A percentile compares a stretch with the other conserved stretches of the same genome.
These are phyloP conservation scores for Pyracantha coccinea DNA, from an alignment of 331 rosid genomes.

Conservation along the genomic window DNA sequence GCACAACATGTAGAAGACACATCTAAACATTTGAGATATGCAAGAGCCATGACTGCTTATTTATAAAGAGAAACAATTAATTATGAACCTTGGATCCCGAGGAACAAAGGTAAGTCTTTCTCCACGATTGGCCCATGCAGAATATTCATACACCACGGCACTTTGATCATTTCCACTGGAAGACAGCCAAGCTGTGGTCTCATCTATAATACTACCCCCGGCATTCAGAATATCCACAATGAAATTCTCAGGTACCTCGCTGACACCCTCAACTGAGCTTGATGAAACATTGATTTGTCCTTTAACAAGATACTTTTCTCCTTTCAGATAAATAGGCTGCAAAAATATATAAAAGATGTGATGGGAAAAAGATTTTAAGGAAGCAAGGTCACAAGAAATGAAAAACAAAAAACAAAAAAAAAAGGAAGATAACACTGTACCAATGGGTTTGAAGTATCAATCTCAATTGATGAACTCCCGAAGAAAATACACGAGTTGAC, in stretches of 20 bases:
- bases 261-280: slow-evolving; percentile 31
- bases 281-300: slow-evolving; percentile 62
- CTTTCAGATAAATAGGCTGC: slow-evolving; percentile 77
- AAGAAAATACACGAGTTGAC: slow-evolving; percentile 79
- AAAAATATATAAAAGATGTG: slow-evolving; percentile 7
- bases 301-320: slow-evolving; percentile 75
- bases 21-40: neutral
- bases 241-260: slow-evolving; percentile 53
- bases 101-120: slow-evolving; percentile 73
- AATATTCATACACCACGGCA: slow-evolving; percentile 52
- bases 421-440: slow-evolving; percentile 28
- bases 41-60: neutral
- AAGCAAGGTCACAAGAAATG: neutral
- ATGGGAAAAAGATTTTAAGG: neutral
- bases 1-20: neutral
- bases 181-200: slow-evolving; percentile 36
- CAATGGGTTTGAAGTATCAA: slow-evolving; percentile 56
- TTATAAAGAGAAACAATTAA: neutral
- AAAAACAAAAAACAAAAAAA: neutral
- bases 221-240: slow-evolving; percentile 50
- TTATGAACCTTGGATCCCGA: slow-evolving; percentile 62
- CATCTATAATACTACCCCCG: slow-evolving; percentile 34
- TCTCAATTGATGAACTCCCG: slow-evolving; percentile 70
- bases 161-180: slow-evolving; percentile 40
- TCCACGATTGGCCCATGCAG: slow-evolving; percentile 74